phyloP scores from a whole-genome alignment of 495 filamentous ascomycete genomes.

The Aspergillus haitiensis region DNA sequence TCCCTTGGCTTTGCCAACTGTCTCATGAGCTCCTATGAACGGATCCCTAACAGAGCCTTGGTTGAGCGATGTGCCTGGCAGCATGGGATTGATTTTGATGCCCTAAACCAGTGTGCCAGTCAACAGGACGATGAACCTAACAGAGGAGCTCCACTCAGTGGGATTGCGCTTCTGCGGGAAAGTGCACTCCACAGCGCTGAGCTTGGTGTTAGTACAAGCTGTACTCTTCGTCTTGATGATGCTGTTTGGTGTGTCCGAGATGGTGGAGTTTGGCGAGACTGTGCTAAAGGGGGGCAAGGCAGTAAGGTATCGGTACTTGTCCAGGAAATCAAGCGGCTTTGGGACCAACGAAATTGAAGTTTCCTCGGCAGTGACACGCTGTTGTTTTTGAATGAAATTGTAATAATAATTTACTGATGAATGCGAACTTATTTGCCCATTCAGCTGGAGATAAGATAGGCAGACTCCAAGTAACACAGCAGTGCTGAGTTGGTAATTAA shows the following conservation, averaged over 20 bases:
- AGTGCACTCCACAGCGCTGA: constrained; percentile 70
- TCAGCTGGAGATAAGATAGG: too few species aligned
- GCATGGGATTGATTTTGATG: constrained; percentile 81
- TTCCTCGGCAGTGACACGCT: background rate
- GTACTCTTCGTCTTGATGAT: constrained; percentile 80
- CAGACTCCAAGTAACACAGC: too few species aligned
- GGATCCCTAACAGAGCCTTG: constrained; percentile 72
- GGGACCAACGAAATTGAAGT: constrained; percentile 34
- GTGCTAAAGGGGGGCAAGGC: constrained; percentile 57
- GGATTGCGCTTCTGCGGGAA: constrained; percentile 65
- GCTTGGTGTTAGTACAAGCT: constrained; percentile 76
- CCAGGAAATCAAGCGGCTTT: constrained; percentile 61
- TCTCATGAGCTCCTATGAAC: constrained; percentile 65
- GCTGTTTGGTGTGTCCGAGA: constrained; percentile 83
- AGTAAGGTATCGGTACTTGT: constrained; percentile 69
- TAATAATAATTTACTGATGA: background rate
- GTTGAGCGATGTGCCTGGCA: constrained; percentile 84
- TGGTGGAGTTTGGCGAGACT: constrained; percentile 76
- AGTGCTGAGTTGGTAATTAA: too few species aligned
- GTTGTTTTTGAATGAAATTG: background rate
- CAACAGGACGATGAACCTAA: constrained; percentile 47
- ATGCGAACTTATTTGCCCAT: background rate
- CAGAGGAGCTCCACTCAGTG: constrained; percentile 50
- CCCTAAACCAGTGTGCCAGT: constrained; percentile 75
- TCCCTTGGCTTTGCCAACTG: constrained; percentile 92